Base-by-base conservation (phyloP, 106 monocot genomes). In the Dioscorea dumetorum region DNA sequence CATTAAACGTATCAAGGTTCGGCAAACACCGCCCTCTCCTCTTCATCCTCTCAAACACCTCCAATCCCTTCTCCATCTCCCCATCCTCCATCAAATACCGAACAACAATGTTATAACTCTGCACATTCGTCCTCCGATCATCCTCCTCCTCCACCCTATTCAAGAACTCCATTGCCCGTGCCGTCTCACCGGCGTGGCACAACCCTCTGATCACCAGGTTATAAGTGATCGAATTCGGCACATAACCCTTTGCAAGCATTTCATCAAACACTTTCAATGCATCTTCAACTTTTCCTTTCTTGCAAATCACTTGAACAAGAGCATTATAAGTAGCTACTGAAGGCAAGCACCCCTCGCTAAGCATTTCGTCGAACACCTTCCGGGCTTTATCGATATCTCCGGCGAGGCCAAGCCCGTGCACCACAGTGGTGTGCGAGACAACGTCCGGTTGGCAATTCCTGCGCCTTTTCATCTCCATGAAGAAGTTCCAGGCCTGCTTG, bases 291-390 rank as follows among this genome's bases (percentile, higher is more conserved):
- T 58, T 60, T 22, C 77, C 91, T 78, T 86, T 92, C 73, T 83
- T 86, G 71, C 95, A 92, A 11, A 88, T 69, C 3, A 91, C 91
- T 73, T 92, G 88, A 21, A 87, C 87, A 57, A 97, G 49, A 4
- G 95, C 95, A 70, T 97, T 97, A 63, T 97, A 92, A 2, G 95
- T 87, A 0, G 84, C 69, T 5, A 88, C 84, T 1, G 85, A 79
- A 4, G 91, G 91, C 35, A 70, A 41, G 63, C 84, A 81, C 3
- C 91, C 91, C 35, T 80, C 49, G 3, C 22, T 13, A 8, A 73
- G 23, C 95, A 97, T 97, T 84, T 87, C 89, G 54, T 84, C 88
- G 28, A 91, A 92, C 86, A 91, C 60, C 58, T 84, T 74, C 33
- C 80, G 76, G 4, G 95, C 95, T 22, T 63, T 76, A 0, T 70